Evolutionary conservation across 306 rosid genomes (phyloP).

Genomic region (Sophora flavescens): DNA sequence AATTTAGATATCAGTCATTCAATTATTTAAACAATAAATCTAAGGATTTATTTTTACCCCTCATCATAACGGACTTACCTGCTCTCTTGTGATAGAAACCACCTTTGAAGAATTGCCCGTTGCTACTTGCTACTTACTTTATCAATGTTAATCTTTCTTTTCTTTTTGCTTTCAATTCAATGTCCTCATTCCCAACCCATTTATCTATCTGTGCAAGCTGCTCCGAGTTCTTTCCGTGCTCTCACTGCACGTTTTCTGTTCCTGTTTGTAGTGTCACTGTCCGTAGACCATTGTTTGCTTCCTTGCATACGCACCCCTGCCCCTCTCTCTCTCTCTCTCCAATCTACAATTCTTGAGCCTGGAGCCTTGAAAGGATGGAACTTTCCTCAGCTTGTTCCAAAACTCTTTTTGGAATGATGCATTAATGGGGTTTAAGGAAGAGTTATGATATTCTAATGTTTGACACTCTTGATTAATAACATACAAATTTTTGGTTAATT

Average conservation of each 20-base stretch:
- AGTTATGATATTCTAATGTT: too few relatives aligned
- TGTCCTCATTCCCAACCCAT: conserved; percentile 21
- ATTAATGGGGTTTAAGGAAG: conserved; percentile 57
- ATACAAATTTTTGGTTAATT: too few relatives aligned
- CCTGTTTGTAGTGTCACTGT: conserved; percentile 48
- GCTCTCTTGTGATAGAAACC: too few relatives aligned
- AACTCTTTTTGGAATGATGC: conserved; percentile 36
- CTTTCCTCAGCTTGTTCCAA: conserved; percentile 41
- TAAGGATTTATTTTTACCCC: too few relatives aligned
- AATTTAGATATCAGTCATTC: too few relatives aligned
- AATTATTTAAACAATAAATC: too few relatives aligned
- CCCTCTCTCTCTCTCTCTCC: conserved; percentile 38
- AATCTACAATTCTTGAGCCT: conserved; percentile 34
- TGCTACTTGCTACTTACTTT: conserved; percentile 14
- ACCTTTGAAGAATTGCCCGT: too few relatives aligned
- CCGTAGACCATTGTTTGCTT: conserved; percentile 46
- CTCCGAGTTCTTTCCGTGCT: conserved; percentile 35
- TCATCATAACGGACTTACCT: too few relatives aligned
- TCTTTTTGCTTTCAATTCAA: conserved; percentile 12
- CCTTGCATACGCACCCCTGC: neutral
- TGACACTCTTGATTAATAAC: too few relatives aligned
- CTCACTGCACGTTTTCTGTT: conserved; percentile 60
- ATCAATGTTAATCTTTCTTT: neutral
- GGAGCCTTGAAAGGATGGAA: conserved; percentile 36
- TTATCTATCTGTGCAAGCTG: conserved; percentile 45